A percentile compares a stretch with the other conserved stretches of the same genome.
phyloP scores from a whole-genome alignment of 345 rosid species.

The Trapa bicornis region DNA sequence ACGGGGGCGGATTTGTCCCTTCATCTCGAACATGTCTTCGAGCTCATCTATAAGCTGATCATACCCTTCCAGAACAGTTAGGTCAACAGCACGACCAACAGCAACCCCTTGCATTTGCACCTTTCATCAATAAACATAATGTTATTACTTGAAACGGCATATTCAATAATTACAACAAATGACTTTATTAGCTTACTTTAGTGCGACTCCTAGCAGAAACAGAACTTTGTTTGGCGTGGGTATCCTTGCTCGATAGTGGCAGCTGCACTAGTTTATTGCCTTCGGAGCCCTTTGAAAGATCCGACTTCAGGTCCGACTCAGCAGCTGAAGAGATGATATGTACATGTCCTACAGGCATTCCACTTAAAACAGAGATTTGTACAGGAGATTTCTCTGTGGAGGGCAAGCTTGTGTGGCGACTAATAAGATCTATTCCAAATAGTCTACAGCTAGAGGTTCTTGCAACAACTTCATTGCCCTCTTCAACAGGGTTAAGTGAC shows the following conservation, averaged over 20 bases:
- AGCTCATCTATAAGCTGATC: constrained; percentile 55
- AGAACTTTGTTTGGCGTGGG: constrained; percentile 41
- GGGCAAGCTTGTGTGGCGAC: constrained; percentile 17
- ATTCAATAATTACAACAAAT: not conserved
- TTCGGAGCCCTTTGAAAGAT: constrained; percentile 28
- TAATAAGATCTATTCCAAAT: constrained; percentile 67
- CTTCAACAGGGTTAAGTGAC: constrained; percentile 22
- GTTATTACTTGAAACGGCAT: constrained; percentile 5
- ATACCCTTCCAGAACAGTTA: constrained; percentile 49
- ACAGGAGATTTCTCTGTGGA: constrained; percentile 23
- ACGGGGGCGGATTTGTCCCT: constrained; percentile 45
- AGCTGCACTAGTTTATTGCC: constrained; percentile 44
- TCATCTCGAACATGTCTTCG: constrained; percentile 68
- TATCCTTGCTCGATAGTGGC: constrained; percentile 44
- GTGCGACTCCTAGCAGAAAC: constrained; percentile 61
- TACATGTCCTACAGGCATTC: constrained; percentile 23
- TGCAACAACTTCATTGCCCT: constrained; percentile 39
- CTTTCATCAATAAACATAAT: constrained; percentile 18
- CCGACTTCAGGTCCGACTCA: constrained; percentile 24
- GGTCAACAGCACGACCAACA: constrained; percentile 85
- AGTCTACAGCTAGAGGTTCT: constrained; percentile 36
- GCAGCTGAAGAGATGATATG: constrained; percentile 16
- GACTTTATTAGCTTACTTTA: constrained; percentile 22
- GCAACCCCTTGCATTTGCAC: constrained; percentile 88
- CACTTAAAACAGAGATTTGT: constrained; percentile 19